Percentiles rank a stretch among this genome's conserved stretches.
These are phyloP conservation scores for Ilyonectria robusta DNA, from an alignment of 2,329 filamentous ascomycete species.

Conservation along the genomic window DNA sequence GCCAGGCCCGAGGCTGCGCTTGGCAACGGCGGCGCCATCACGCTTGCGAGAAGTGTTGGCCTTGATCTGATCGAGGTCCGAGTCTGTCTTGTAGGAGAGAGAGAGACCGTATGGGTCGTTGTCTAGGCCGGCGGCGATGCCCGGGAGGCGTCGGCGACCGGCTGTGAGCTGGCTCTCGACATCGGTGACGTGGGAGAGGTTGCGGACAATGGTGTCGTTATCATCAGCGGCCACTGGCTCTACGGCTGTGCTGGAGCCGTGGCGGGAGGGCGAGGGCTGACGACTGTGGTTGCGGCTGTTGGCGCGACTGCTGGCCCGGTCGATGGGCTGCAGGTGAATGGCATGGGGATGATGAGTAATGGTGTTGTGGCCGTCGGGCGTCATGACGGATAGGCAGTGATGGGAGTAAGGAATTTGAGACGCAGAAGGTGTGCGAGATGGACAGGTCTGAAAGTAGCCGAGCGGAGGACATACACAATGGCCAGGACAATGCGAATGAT, in stretches of 20 bases:
- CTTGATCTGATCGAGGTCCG: constrained; percentile 82
- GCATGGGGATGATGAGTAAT: constrained; percentile 62
- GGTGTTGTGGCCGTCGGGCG: constrained; percentile 57
- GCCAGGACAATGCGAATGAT: neutral
- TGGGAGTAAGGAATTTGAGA: constrained; percentile 10
- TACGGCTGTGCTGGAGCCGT: constrained; percentile 63
- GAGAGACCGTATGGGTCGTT: constrained; percentile 88
- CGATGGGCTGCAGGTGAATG: constrained; percentile 57
- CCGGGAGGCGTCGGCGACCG: constrained; percentile 63
- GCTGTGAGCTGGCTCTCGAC: constrained; percentile 64
- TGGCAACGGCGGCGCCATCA: constrained; percentile 54
- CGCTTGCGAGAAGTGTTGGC: constrained; percentile 87
- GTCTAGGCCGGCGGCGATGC: constrained; percentile 66
- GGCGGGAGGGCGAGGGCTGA: constrained; percentile 45
- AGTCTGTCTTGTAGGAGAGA: constrained; percentile 81
- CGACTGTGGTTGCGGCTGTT: constrained; percentile 30
- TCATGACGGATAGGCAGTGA: constrained; percentile 51
- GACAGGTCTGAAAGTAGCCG: neutral
- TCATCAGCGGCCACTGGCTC: constrained; percentile 56
- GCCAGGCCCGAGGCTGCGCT: constrained; percentile 40
- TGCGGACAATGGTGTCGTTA: constrained; percentile 59
- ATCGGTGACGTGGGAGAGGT: constrained; percentile 58
- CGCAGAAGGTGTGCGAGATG: neutral
- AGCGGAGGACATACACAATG: neutral
- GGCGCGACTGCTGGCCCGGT: constrained; percentile 41